Evolutionary conservation across 2,329 filamentous ascomycete genomes (phyloP).

Genomic region (Coniochaeta sp.): DNA sequence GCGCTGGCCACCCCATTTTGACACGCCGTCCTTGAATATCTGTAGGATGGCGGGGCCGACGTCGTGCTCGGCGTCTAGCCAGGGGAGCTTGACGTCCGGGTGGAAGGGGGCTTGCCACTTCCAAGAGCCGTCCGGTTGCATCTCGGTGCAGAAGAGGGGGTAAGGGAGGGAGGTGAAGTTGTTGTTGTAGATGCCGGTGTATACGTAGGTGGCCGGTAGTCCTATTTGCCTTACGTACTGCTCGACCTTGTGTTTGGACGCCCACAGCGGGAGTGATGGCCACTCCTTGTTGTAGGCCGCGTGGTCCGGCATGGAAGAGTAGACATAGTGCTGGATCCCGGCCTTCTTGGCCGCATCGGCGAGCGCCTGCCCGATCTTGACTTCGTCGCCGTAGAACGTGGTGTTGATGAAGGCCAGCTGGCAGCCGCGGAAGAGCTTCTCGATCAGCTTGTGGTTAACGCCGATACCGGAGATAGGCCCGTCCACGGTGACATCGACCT

Average conservation of each 20-base stretch:
- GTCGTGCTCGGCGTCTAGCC: constrained; percentile 95
- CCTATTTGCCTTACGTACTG: constrained; percentile 80
- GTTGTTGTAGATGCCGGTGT: constrained; percentile 97
- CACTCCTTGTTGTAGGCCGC: constrained; percentile 68
- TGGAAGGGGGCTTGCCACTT: constrained; percentile 93
- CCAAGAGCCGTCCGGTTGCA: constrained; percentile 78
- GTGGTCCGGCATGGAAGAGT: constrained; percentile 96
- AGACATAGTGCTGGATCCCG: constrained; percentile 85
- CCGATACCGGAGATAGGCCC: constrained; percentile 56
- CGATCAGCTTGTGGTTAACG: constrained; percentile 66
- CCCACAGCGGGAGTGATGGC: constrained; percentile 85
- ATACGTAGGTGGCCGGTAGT: constrained; percentile 85
- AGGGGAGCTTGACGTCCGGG: constrained; percentile 80
- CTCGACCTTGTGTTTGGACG: constrained; percentile 86
- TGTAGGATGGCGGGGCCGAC: constrained; percentile 87
- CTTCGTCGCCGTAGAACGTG: constrained; percentile 92
- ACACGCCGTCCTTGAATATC: constrained; percentile 87
- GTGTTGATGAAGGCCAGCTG: constrained; percentile 97
- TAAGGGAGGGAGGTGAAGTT: constrained; percentile 94
- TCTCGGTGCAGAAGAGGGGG: constrained; percentile 91
- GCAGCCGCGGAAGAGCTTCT: constrained; percentile 72
- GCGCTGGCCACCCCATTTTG: constrained; percentile 71
- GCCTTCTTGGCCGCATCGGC: constrained; percentile 84
- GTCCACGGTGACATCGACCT: constrained; percentile 61
- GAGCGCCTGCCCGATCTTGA: constrained; percentile 78